Evolutionary conservation across 495 filamentous ascomycete species (phyloP), one percentile per base, ranked within the genome.

Genomic region (Neurospora hispaniola): DNA sequence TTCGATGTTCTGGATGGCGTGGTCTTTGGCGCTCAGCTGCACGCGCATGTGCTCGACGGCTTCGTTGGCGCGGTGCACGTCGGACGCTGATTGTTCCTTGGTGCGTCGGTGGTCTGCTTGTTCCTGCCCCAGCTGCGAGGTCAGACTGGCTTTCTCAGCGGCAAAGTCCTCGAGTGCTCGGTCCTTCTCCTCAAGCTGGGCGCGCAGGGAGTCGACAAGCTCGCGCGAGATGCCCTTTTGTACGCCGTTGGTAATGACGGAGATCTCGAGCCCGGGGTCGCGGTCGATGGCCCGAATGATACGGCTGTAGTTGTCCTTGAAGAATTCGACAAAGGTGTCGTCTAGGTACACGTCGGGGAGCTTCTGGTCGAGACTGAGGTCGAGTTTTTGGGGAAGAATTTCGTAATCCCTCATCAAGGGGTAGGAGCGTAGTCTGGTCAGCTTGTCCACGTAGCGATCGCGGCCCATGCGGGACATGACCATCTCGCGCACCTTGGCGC

Each of bases 271-370:
- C 10, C 89, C 93, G 6, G 96, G 96, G 73, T 97, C 94, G 69
- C 94, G 91, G 80, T 99, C 96, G 77, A 99, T 93, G 23, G 95
- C 92, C 71, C 94, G 88, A 23, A 91, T 84, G 71, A 98, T 83
- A 41, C 94, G 92, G 74, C 91, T 94, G 79, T 94, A 99, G 78
- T 97, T 96, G 76, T 98, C 94, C 78, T 97, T 97, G 74, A 98
- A 86, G 78, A 98, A 97, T 73, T 97, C 94, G 46, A 98, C 89
- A 79, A 98, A 98, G 0, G 89, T 88, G 54, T 87, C 86, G 76
- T 97, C 93, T 73, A 98, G 94, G 78, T 89, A 94, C 8, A 97
- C 91, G 23, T 96, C 91, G 27, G 95, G 94, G 5, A 95, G 84
- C 72, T 79, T 82, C 38, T 87, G 86, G 40, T 88, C 90, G 2